These are phyloP conservation scores for Orbilia oligospora DNA, from an alignment of 2,329 filamentous ascomycete genomes.

Conservation along the genomic window DNA sequence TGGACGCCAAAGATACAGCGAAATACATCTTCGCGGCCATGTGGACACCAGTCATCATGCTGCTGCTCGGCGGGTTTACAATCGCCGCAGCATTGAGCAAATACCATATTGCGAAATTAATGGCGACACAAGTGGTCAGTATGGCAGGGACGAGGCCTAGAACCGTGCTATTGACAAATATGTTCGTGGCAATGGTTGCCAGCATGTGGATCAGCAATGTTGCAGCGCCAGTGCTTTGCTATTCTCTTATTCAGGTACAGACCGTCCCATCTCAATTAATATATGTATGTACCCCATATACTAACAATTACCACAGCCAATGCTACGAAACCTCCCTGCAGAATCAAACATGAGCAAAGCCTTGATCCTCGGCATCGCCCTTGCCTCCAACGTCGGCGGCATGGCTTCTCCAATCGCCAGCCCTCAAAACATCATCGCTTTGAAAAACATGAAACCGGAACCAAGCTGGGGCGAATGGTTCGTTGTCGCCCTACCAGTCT, in stretches of 20 bases:
- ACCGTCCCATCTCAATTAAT: slow-evolving; percentile 22
- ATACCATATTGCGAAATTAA: slow-evolving; percentile 96
- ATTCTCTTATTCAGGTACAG: slow-evolving; percentile 91
- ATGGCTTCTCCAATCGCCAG: slow-evolving; percentile 97
- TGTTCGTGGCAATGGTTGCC: slow-evolving; percentile 97
- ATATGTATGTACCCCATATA: background rate
- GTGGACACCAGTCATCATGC: slow-evolving; percentile 99
- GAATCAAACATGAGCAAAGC: slow-evolving; percentile 96
- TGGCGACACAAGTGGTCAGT: slow-evolving; percentile 94
- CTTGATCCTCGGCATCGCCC: slow-evolving; percentile 92
- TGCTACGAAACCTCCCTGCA: slow-evolving; percentile 90
- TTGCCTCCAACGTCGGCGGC: slow-evolving; percentile 95
- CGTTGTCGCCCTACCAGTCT: slow-evolving; percentile 93
- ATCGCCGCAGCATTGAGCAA: slow-evolving; percentile 95
- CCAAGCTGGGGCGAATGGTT: slow-evolving; percentile 98
- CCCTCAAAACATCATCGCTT: slow-evolving; percentile 95
- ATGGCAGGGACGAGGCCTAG: slow-evolving; percentile 93
- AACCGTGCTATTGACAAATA: slow-evolving; percentile 94
- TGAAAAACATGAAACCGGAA: slow-evolving; percentile 93
- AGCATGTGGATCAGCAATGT: slow-evolving; percentile 99
- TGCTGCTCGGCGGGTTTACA: slow-evolving; percentile 94
- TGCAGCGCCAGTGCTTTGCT: slow-evolving; percentile 94
- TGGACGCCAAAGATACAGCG: slow-evolving; percentile 85
- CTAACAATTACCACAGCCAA: slow-evolving; percentile 73
- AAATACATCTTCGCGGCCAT: slow-evolving; percentile 91